These are phyloP conservation scores for Epichloe amarillans DNA, from an alignment of 2,329 filamentous ascomycete species.

Conservation along the genomic window DNA sequence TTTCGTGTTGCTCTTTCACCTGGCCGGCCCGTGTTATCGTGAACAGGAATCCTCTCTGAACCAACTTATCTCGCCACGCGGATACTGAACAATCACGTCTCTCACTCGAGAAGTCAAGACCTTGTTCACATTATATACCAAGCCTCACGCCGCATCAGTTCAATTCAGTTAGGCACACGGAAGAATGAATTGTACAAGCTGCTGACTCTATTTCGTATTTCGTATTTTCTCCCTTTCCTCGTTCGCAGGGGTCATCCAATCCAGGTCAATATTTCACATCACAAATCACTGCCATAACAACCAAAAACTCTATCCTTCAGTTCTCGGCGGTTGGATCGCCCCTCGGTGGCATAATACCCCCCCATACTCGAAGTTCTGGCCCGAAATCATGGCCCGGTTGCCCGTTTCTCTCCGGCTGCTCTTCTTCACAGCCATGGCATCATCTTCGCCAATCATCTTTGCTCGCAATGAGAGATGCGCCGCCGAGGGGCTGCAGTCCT, in stretches of 20 bases:
- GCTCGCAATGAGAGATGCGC: slow-evolving; percentile 36
- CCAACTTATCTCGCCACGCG: background rate
- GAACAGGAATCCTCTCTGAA: background rate
- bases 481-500: slow-evolving; percentile 35
- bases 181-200: no score
- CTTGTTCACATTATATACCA: background rate
- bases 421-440: slow-evolving; percentile 2
- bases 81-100: background rate
- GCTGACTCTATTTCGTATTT: no score
- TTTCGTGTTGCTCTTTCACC: background rate
- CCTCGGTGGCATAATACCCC: background rate
- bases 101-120: background rate
- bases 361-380: background rate
- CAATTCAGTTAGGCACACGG: background rate
- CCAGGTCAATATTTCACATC: no score
- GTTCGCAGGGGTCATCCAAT: no score
- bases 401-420: slow-evolving; percentile 7
- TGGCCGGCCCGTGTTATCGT: background rate
- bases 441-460: slow-evolving; percentile 21
- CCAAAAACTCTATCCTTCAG: background rate
- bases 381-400: slow-evolving; percentile 1
- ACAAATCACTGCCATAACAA: no score
- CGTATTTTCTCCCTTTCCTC: no score
- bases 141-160: background rate
- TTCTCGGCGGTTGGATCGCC: background rate